Evolutionary conservation across 148 eudicot genomes (phyloP).

Genomic region (Amaranthus hypochondriacus): DNA sequence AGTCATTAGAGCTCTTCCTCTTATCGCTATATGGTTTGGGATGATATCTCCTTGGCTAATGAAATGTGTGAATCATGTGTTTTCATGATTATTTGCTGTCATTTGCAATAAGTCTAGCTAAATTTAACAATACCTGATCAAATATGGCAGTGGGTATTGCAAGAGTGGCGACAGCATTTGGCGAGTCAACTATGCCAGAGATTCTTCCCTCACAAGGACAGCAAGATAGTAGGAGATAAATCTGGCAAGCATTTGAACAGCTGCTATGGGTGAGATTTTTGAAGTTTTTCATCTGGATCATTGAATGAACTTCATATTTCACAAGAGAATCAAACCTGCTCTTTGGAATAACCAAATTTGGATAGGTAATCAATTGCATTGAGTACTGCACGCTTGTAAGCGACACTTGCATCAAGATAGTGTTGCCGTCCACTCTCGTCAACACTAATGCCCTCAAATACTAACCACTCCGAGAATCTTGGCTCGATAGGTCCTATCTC

Average conservation of each 20-base stretch:
- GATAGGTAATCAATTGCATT: constrained; percentile 87
- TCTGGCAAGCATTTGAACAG: constrained; percentile 31
- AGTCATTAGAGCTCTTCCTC: too few relatives aligned
- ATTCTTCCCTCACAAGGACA: constrained; percentile 97
- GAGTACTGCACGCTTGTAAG: constrained; percentile 92
- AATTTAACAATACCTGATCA: constrained; percentile 56
- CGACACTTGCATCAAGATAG: constrained; percentile 81
- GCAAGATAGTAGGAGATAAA: constrained; percentile 73
- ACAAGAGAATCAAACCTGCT: constrained; percentile 50
- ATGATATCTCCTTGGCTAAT: too few relatives aligned
- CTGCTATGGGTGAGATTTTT: constrained; percentile 7
- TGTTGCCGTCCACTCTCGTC: constrained; percentile 89
- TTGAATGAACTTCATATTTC: background rate
- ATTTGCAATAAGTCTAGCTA: too few relatives aligned
- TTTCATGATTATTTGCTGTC: too few relatives aligned
- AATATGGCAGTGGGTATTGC: constrained; percentile 83
- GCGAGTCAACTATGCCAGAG: constrained; percentile 85
- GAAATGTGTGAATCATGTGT: too few relatives aligned
- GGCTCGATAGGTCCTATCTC: constrained; percentile 94
- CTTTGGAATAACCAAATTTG: constrained; percentile 80
- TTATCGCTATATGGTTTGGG: too few relatives aligned
- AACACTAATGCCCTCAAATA: constrained; percentile 90
- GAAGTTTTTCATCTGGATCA: background rate
- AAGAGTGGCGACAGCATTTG: constrained; percentile 83
- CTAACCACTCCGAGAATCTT: constrained; percentile 88